Evolutionary conservation across 257 asterid genomes (phyloP).

Genomic region (Solanum arcanum): DNA sequence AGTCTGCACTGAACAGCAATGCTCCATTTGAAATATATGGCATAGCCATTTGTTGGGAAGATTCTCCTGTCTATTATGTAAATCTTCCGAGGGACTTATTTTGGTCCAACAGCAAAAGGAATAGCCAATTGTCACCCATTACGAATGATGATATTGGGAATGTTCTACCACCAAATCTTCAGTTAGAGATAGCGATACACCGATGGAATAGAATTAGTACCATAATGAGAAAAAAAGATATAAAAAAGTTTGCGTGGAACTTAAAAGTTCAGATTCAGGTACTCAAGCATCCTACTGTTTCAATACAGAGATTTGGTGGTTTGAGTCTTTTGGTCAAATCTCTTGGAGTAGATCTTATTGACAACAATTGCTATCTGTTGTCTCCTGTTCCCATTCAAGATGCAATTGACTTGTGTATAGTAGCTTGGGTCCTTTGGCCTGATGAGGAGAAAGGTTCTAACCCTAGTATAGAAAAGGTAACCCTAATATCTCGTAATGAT

Average conservation of each 20-base stretch:
- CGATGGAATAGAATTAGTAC: conserved; percentile 68
- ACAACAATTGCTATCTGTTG: conserved; percentile 45
- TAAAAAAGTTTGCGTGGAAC: conserved; percentile 73
- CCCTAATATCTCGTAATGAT: not conserved
- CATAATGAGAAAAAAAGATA: conserved; percentile 56
- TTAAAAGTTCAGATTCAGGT: conserved; percentile 81
- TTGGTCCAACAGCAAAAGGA: conserved; percentile 24
- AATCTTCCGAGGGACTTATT: conserved; percentile 78
- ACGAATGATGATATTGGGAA: conserved; percentile 19
- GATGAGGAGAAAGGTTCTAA: conserved; percentile 84
- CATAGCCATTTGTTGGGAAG: conserved; percentile 83
- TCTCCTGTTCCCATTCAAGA: conserved; percentile 39
- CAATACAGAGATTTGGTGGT: conserved; percentile 47
- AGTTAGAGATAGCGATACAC: conserved; percentile 53
- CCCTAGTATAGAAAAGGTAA: conserved; percentile 88
- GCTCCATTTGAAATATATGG: conserved; percentile 86
- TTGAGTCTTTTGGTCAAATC: conserved; percentile 43
- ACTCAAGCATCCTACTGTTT: conserved; percentile 71
- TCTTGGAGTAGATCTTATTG: conserved; percentile 61
- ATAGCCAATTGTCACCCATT: conserved; percentile 8
- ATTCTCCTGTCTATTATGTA: conserved; percentile 78
- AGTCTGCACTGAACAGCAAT: conserved; percentile 44
- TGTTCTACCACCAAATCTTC: conserved; percentile 31
- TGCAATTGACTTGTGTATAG: conserved; percentile 62
- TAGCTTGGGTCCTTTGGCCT: conserved; percentile 90